phyloP scores from a whole-genome alignment of 2,329 filamentous ascomycete species.

The Lecanicillium sp. region DNA sequence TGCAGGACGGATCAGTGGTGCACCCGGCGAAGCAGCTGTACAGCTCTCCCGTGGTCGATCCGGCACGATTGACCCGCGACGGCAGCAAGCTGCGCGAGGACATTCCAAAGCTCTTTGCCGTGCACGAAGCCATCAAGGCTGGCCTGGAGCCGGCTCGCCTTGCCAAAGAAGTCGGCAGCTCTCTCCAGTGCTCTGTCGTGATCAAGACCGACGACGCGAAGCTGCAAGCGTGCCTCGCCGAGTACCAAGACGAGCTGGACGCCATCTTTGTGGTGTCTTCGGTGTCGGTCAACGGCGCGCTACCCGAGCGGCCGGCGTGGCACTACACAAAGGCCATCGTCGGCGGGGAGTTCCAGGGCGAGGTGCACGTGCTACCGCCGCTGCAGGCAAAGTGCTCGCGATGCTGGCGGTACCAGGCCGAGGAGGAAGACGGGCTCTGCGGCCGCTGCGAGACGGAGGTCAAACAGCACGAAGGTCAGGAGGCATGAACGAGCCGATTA shows the following conservation, averaged over 20 bases:
- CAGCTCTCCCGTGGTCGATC: slow-evolving; percentile 36
- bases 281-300: slow-evolving; percentile 41
- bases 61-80: slow-evolving; percentile 32
- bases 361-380: slow-evolving; percentile 43
- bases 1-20: slow-evolving; percentile 34
- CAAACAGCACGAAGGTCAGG: background rate
- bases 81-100: slow-evolving; percentile 35
- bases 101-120: slow-evolving; percentile 43
- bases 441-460: slow-evolving; percentile 65
- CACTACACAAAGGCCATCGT: slow-evolving; percentile 38
- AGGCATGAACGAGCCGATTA: too few relatives aligned
- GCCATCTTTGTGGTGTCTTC: slow-evolving; percentile 65
- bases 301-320: slow-evolving; percentile 32
- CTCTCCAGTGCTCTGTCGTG: slow-evolving; percentile 68
- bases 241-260: slow-evolving; percentile 47
- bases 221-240: slow-evolving; percentile 30
- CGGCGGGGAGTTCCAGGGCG: slow-evolving; percentile 30
- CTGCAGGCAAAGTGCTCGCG: slow-evolving; percentile 66
- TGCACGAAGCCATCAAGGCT: slow-evolving; percentile 64
- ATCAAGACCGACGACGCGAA: slow-evolving; percentile 39
- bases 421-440: slow-evolving; percentile 62
- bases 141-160: slow-evolving; percentile 67
- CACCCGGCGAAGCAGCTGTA: slow-evolving; percentile 45
- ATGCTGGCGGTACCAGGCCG: slow-evolving; percentile 84
- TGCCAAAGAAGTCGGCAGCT: slow-evolving; percentile 70